phyloP scores from a whole-genome alignment of 2,329 filamentous ascomycete genomes.

The Metarhizium humberi region DNA sequence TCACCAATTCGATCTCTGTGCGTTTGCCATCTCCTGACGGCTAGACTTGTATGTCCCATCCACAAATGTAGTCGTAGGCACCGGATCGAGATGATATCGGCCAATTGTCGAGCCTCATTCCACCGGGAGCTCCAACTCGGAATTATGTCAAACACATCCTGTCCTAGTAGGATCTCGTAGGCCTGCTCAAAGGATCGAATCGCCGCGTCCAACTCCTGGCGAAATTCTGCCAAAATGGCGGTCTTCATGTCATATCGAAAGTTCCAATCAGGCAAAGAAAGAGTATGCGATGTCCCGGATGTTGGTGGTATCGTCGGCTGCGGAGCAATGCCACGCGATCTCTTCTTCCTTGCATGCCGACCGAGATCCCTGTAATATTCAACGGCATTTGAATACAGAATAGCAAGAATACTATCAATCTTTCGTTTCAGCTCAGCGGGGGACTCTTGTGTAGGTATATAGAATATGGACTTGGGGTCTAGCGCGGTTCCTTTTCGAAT shows the following conservation, averaged over 20 bases:
- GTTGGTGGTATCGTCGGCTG: conserved; percentile 77
- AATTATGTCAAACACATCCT: conserved; percentile 80
- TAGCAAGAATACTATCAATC: conserved; percentile 60
- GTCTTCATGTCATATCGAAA: conserved; percentile 93
- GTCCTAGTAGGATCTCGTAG: conserved; percentile 72
- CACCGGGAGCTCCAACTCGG: conserved; percentile 85
- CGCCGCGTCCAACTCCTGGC: conserved; percentile 85
- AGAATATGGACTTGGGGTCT: conserved; percentile 79
- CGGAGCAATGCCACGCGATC: conserved; percentile 66
- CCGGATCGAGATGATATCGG: conserved; percentile 72
- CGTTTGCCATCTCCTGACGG: conserved; percentile 68
- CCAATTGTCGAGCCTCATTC: conserved; percentile 83
- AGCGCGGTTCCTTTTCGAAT: conserved; percentile 73
- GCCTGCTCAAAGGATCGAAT: conserved; percentile 79
- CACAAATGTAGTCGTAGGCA: conserved; percentile 76
- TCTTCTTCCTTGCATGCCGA: conserved; percentile 86
- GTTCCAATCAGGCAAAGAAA: conserved; percentile 85
- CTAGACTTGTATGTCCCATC: conserved; percentile 67
- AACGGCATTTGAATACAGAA: conserved; percentile 63
- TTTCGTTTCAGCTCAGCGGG: conserved; percentile 63
- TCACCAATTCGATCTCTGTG: conserved; percentile 68
- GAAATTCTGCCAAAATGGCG: conserved; percentile 82
- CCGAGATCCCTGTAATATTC: conserved; percentile 93
- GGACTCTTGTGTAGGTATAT: conserved; percentile 67
- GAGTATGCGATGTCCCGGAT: conserved; percentile 71